Percentiles rank a stretch among this genome's conserved stretches.
Conservation (phyloP, 1,139 yeast genomes). For the Nakaseomyces sp. region DNA sequence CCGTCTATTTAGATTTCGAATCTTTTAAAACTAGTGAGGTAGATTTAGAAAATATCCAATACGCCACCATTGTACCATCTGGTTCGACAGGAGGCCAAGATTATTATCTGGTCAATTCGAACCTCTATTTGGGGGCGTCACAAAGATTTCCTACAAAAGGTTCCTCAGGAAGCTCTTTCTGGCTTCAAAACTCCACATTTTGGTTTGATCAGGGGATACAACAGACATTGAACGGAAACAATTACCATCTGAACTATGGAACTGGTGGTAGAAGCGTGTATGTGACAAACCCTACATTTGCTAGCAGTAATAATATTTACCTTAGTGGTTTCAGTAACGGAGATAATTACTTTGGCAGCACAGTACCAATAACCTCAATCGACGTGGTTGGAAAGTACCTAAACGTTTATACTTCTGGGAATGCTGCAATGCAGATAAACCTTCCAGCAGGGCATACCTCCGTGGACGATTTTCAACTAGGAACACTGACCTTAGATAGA, state of each 20-base stretch:
- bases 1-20: neutral
- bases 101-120: neutral
- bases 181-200: neutral
- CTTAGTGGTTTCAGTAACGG: neutral
- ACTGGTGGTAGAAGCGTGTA: neutral
- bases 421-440: neutral
- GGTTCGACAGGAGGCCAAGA: neutral
- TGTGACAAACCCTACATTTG: neutral
- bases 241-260: neutral
- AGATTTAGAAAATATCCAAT: neutral
- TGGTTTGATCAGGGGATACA: neutral
- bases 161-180: neutral
- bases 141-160: neutral
- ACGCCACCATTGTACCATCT: neutral
- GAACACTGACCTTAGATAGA: neutral
- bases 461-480: neutral
- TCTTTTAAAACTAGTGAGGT: neutral
- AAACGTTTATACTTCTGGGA: neutral
- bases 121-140: neutral
- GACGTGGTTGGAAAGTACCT: neutral
- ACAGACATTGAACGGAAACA: neutral
- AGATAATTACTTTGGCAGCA: neutral
- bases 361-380: neutral
- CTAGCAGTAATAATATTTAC: neutral
- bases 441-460: neutral